Evolutionary conservation across 768 basidiomycete genomes (phyloP), one percentile per base, ranked within the genome.

Genomic region (Candolleomyces aberdarensis): DNA sequence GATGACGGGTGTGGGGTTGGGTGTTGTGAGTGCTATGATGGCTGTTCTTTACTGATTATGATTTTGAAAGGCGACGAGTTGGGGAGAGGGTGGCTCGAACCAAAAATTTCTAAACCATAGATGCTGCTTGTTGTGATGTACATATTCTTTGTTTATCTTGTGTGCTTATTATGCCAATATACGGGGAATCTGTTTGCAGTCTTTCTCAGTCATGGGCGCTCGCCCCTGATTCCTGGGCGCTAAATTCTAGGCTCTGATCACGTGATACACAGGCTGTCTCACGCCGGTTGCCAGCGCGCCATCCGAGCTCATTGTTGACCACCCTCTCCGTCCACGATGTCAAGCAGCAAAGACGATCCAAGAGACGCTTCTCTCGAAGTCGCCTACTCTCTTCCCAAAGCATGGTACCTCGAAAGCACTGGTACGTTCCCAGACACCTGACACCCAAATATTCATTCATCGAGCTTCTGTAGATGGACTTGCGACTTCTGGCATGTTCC

Each of bases 1-100:
- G 5, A 87, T 92, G 76, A 89, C 88, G 19, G 77, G 75, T 9
- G 83, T 85, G 3, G 90, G 86, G 7, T 78, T 90, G 31, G 84
- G 78, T 1, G 80, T 94, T 5, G 87, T 96, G 1, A 86, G 85
- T 15, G 87, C 87, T 1, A 90, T 95, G 75, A 89, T 94, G 80
- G 80, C 82, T 0, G 80, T 88, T 14, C 61, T 85, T 10, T 66
- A 62, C 48, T 57, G 46, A 36, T 26, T 26, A 2, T 26, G 26
- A n/a, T n/a, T n/a, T n/a, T n/a, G n/a, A n/a, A 26, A 26, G 26
- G 26, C 26, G 26, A 26, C 26, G 26, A 2, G 26, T 26, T 26
- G 26, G 26, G 26, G 26, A 26, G 26, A 26, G 26, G 26, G 1
- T 3, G 1, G 26, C 26, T 26, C 26, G 3, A 26, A 26, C 26